phyloP scores from a whole-genome alignment of 768 basidiomycete genomes.

The Auricularia heimuer region DNA sequence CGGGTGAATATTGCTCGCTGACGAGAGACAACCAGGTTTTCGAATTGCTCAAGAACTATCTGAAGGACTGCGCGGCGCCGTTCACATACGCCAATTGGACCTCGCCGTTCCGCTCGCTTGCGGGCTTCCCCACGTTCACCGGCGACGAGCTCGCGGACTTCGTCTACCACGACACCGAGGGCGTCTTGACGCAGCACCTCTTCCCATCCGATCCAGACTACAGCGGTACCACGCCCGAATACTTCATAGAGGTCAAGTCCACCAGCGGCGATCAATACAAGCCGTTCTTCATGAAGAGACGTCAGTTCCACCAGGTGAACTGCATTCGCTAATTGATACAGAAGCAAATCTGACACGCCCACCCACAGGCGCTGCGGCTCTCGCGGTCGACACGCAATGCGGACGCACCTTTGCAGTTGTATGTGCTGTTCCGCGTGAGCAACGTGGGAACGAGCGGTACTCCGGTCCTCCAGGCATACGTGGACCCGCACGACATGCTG shows the following conservation, averaged over 20 bases:
- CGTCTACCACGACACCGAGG: constrained; percentile 14
- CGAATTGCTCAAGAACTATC: neutral
- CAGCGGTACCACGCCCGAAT: constrained; percentile 13
- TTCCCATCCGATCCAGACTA: constrained; percentile 10
- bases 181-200: constrained; percentile 14
- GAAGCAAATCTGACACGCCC: neutral
- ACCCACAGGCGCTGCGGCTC: neutral
- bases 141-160: constrained; percentile 14
- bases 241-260: constrained; percentile 22
- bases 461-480: neutral
- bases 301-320: constrained; percentile 16
- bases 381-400: neutral
- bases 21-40: neutral
- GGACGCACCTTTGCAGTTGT: neutral
- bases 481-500: neutral
- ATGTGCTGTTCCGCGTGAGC: neutral
- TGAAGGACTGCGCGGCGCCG: neutral
- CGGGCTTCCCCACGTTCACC: neutral
- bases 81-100: neutral
- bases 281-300: constrained; percentile 18
- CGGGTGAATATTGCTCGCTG: neutral
- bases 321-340: no score
- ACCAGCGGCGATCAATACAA: constrained; percentile 10
- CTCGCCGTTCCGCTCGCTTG: neutral
- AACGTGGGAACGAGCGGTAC: neutral